A percentile compares a stretch with the other conserved stretches of the same genome.
phyloP scores from a whole-genome alignment of 345 rosid species.

The Tarenaya hassleriana region DNA sequence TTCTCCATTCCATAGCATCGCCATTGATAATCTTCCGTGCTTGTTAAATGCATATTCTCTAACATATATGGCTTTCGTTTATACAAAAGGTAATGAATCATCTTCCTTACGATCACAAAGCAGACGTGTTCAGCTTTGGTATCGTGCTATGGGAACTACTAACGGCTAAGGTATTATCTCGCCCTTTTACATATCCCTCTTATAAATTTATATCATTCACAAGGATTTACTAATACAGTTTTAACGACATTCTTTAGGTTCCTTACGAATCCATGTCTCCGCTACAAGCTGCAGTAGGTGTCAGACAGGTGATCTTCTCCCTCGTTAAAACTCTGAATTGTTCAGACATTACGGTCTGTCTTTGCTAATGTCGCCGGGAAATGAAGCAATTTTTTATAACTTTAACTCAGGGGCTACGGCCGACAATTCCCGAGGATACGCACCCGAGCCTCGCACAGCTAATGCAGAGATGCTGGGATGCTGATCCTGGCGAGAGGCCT shows the following conservation, averaged over 20 bases:
- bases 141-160: slow-evolving; percentile 74
- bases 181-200: background rate
- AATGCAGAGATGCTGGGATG: slow-evolving; percentile 77
- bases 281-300: slow-evolving; percentile 75
- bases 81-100: slow-evolving; percentile 59
- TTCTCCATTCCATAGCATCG: slow-evolving; percentile 7
- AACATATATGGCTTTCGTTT: background rate
- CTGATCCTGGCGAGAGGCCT: slow-evolving; percentile 44
- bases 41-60: background rate
- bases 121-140: slow-evolving; percentile 70
- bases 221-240: background rate
- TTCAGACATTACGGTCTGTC: background rate
- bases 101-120: slow-evolving; percentile 63
- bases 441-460: slow-evolving; percentile 45
- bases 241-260: slow-evolving; percentile 34
- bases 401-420: slow-evolving; percentile 77
- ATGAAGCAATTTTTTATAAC: no score
- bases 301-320: slow-evolving; percentile 48
- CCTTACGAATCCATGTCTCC: slow-evolving; percentile 67
- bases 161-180: slow-evolving; percentile 76
- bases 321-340: background rate
- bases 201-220: background rate
- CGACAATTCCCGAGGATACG: slow-evolving; percentile 45
- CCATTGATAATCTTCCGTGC: background rate
- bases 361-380: no score